Evolutionary conservation across 1,284 basidiomycete genomes (phyloP).

Genomic region (Apiotrichum gamsii): DNA sequence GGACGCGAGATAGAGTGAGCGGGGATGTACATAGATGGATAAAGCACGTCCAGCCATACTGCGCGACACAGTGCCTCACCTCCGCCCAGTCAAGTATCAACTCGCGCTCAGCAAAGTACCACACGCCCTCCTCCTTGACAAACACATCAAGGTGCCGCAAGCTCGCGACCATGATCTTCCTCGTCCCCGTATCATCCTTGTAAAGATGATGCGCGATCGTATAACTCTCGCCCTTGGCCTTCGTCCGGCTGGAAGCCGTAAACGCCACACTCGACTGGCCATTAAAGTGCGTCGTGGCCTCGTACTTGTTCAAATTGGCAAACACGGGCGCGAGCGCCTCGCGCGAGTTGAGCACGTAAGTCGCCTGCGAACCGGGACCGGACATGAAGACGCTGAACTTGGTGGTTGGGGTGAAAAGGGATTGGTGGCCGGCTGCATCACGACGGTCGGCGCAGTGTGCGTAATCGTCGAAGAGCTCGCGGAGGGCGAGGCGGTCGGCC

Average conservation of each 20-base stretch:
- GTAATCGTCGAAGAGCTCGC: neutral
- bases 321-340: neutral
- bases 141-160: neutral
- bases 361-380: neutral
- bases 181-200: neutral
- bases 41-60: neutral
- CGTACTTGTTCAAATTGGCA: neutral
- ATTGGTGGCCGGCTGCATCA: neutral
- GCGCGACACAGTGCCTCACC: neutral
- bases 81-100: neutral
- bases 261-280: neutral
- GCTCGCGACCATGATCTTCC: conserved; percentile 1
- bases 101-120: neutral
- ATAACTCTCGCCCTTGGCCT: neutral
- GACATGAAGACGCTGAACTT: neutral
- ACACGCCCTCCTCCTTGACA: neutral
- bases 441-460: conserved; percentile 1
- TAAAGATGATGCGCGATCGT: neutral
- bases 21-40: too few relatives aligned
- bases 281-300: neutral
- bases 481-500: neutral
- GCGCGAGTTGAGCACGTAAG: neutral
- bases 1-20: too few relatives aligned
- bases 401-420: neutral
- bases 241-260: too few relatives aligned